Conservation (phyloP, 2,329 filamentous ascomycete species). For the Sporothrix pseudoabietina region DNA sequence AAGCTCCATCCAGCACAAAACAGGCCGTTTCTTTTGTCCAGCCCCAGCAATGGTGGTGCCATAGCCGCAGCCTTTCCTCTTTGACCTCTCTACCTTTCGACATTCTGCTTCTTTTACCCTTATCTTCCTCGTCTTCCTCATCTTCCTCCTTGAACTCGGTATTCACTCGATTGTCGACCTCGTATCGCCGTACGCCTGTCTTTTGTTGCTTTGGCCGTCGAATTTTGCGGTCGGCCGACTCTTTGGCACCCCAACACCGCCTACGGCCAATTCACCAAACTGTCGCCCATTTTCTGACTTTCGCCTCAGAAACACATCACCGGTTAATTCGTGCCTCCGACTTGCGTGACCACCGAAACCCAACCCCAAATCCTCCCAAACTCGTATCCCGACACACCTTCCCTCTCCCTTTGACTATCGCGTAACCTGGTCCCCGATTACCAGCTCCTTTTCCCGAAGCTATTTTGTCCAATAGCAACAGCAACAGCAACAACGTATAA, state of each 20-base stretch:
- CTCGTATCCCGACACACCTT: not conserved
- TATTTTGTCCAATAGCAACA: not conserved
- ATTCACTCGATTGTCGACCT: not conserved
- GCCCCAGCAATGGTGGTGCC: conserved; percentile 25
- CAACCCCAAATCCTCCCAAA: not conserved
- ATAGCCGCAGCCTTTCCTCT: conserved; percentile 12
- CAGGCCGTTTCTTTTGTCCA: not conserved
- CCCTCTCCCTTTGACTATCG: not conserved
- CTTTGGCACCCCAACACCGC: not conserved
- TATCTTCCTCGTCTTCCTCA: not conserved
- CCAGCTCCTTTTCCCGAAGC: not conserved
- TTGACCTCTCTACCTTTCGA: not conserved
- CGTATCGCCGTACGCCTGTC: not conserved
- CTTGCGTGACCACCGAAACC: not conserved
- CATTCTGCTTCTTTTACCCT: not conserved
- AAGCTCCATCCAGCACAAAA: not conserved
- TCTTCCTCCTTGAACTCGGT: not conserved
- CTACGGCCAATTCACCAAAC: not conserved
- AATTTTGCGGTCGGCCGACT: no score
- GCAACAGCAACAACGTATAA: not conserved
- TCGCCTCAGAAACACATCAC: conserved; percentile 1
- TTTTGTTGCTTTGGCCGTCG: not conserved
- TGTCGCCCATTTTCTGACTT: not conserved
- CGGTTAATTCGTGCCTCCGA: conserved; percentile 19
- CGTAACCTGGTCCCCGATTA: not conserved